Base-by-base conservation (phyloP, 805 yeast species). In the Cyberlindnera lachancei region DNA sequence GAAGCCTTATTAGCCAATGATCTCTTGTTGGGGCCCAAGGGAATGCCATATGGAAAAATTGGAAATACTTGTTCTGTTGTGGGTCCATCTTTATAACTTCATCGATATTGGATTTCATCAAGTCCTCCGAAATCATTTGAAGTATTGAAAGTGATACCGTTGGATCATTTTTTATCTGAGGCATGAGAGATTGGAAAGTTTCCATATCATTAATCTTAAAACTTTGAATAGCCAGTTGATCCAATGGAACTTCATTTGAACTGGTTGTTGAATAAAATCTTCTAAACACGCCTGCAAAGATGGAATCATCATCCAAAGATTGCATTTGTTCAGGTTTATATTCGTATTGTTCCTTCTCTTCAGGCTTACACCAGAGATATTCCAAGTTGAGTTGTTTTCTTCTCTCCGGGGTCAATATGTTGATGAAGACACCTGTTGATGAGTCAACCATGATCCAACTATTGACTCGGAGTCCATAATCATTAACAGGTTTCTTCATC, bases 361-460 rank as follows among this genome's bases (percentile, higher is more conserved):
- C 62, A 5, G 39, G 41, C 11, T 27, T 15, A 30, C 53, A 50
- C 79, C 85, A 86, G 26, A 86, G 49, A 16, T 68, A 63, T 52
- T 86, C 95, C 50, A 88, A 64, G 46, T 83, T 75, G 42, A 90
- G 58, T 36, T 72, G 77, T 13, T 55, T 52, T 37, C 96, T 65
- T 53, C 90, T 72, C 25, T 75, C 77, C 5, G 66, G 64, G 1
- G 95, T 84, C 47, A 88, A 57, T 13, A 88, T 56, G 55, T 88
- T 95, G 20, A 88, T 67, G 34, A 65, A 70, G 4, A 86, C 69
- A 23, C 74, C 73, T 3, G 71, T 56, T 18, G 66, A 63, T 30
- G 85, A 70, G 45, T 85, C 86, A 29, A 87, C 63, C 70, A 84
- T 74, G 15, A 84, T 75, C 97, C 97, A 88, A 17, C 83, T 71